These are phyloP conservation scores for Malus hybrid DNA, from an alignment of 331 rosid genomes.

Conservation along the genomic window DNA sequence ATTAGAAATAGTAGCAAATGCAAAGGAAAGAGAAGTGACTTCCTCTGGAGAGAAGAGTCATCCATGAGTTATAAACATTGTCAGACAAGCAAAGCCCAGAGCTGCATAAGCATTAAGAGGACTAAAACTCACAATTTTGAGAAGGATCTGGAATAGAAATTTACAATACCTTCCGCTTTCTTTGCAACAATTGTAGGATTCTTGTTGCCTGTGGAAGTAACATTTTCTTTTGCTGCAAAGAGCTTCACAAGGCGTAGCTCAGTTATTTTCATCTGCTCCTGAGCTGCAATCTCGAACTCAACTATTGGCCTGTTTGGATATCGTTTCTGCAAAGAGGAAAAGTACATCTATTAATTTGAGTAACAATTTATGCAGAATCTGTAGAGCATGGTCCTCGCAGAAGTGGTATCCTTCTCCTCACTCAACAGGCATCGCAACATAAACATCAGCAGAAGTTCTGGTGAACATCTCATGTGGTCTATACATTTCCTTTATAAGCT, in stretches of 20 bases:
- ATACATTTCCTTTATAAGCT: not conserved
- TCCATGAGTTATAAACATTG: not conserved
- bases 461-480: not conserved
- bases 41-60: not conserved
- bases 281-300: slow-evolving; percentile 86
- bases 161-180: slow-evolving; percentile 67
- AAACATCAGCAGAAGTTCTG: not conserved
- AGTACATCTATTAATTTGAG: not conserved
- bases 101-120: not conserved
- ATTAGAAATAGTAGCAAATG: not conserved
- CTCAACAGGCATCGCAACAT: not conserved
- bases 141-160: not conserved
- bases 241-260: slow-evolving; percentile 81
- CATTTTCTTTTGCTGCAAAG: slow-evolving; percentile 40
- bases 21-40: not conserved
- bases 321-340: slow-evolving; percentile 53
- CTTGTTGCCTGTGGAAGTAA: slow-evolving; percentile 30
- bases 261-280: slow-evolving; percentile 90
- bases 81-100: not conserved
- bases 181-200: slow-evolving; percentile 22
- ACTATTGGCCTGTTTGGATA: slow-evolving; percentile 70
- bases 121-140: no score
- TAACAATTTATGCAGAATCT: not conserved
- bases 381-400: not conserved
- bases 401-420: not conserved